Evolutionary conservation across 2,329 filamentous ascomycete genomes (phyloP).

Genomic region (Neofusicoccum sp.): DNA sequence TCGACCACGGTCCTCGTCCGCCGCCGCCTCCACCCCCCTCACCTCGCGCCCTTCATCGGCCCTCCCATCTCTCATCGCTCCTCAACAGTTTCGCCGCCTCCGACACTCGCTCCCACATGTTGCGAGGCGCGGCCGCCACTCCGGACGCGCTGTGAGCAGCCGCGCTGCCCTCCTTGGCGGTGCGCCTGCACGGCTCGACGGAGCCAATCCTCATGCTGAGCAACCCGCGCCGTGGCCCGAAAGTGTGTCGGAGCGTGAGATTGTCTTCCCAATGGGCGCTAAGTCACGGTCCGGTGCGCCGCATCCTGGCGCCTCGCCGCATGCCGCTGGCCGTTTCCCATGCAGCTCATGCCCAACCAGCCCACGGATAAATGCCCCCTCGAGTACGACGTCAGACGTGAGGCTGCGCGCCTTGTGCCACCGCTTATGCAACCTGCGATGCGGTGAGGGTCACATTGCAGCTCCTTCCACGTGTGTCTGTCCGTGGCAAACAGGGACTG

Average conservation of each 20-base stretch:
- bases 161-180: background rate
- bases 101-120: background rate
- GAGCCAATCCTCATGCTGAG: constrained; percentile 1
- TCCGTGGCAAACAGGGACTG: background rate
- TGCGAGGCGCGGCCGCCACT: background rate
- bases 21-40: background rate
- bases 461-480: constrained; percentile 2
- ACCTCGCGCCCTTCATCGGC: background rate
- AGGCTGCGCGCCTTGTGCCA: background rate
- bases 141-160: background rate
- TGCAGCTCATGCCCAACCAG: constrained; percentile 7
- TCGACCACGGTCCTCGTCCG: background rate
- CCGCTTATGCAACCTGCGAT: background rate
- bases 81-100: background rate
- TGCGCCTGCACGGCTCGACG: constrained; percentile 8
- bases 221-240: constrained; percentile 1
- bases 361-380: background rate
- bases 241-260: constrained; percentile 4
- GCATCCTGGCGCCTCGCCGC: background rate
- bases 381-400: background rate
- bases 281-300: background rate
- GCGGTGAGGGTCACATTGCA: background rate
- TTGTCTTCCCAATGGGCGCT: background rate
- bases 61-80: background rate
- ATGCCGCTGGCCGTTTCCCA: background rate